These are phyloP conservation scores for Fistulinella cinereoalba DNA, from an alignment of 1,284 basidiomycete genomes.

Conservation along the genomic window DNA sequence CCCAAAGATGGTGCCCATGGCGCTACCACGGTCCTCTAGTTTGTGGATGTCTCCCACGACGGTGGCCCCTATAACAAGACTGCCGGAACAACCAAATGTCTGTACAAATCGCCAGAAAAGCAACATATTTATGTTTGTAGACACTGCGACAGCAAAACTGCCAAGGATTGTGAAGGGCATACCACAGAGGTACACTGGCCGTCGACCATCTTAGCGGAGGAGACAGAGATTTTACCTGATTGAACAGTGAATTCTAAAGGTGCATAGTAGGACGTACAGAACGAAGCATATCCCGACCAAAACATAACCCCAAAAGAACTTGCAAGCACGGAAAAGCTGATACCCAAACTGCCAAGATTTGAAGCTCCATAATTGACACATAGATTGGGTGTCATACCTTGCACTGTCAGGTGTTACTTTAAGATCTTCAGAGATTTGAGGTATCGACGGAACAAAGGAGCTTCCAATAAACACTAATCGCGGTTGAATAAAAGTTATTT, in stretches of 20 bases:
- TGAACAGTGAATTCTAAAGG: neutral
- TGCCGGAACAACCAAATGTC: constrained; percentile 40
- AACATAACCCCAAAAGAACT: constrained; percentile 23
- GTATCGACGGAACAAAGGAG: constrained; percentile 48
- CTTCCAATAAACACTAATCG: constrained; percentile 43
- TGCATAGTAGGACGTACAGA: constrained; percentile 13
- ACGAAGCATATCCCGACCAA: constrained; percentile 28
- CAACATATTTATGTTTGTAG: constrained; percentile 34
- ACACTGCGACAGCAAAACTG: constrained; percentile 42
- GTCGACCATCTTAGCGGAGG: constrained; percentile 37
- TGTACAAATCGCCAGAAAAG: constrained; percentile 49
- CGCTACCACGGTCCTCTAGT: constrained; percentile 45
- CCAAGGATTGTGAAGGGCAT: constrained; percentile 46
- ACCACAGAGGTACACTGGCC: constrained; percentile 41
- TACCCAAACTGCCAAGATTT: constrained; percentile 19
- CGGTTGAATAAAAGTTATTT: no score
- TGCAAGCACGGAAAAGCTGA: constrained; percentile 29
- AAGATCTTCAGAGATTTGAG: constrained; percentile 43
- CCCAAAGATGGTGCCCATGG: constrained; percentile 46
- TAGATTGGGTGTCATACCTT: constrained; percentile 29
- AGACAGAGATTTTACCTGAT: neutral
- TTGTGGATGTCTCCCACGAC: constrained; percentile 49
- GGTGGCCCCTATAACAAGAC: constrained; percentile 46
- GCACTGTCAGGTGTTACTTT: constrained; percentile 20
- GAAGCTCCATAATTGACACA: neutral